phyloP scores from a whole-genome alignment of 2,329 filamentous ascomycete species.

The Xylariaceae sp. region DNA sequence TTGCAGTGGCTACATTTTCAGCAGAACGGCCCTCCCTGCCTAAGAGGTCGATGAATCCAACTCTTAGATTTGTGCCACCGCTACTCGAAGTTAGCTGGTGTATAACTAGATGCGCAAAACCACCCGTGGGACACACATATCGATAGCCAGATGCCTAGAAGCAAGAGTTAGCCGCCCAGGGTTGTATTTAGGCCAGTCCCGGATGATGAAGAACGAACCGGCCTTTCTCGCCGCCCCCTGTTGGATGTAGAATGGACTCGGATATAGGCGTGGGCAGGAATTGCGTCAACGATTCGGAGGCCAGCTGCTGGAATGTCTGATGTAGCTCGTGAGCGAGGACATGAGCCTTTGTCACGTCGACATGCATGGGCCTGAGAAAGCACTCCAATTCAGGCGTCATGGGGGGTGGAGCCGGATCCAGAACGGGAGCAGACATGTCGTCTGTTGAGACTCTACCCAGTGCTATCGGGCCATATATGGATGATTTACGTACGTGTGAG shows the following conservation, averaged over 20 bases:
- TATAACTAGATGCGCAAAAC: neutral
- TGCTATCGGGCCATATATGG: constrained; percentile 10
- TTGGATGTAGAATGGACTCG: constrained; percentile 52
- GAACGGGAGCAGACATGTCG: constrained; percentile 8
- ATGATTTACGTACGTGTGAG: neutral
- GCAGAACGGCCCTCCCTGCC: constrained; percentile 32
- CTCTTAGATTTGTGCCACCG: constrained; percentile 65
- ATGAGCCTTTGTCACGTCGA: constrained; percentile 45
- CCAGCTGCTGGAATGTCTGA: constrained; percentile 46
- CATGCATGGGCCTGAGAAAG: constrained; percentile 49
- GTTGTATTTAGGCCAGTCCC: neutral
- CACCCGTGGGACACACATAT: constrained; percentile 50
- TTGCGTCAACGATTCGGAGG: constrained; percentile 50
- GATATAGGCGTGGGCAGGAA: constrained; percentile 60
- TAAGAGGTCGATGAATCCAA: constrained; percentile 61
- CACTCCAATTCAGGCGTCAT: constrained; percentile 33
- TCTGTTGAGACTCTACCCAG: neutral
- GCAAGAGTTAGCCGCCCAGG: constrained; percentile 11
- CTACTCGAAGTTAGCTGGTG: constrained; percentile 35
- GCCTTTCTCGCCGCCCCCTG: constrained; percentile 40
- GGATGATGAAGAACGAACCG: constrained; percentile 40
- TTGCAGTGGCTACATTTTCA: constrained; percentile 11
- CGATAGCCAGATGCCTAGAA: constrained; percentile 57
- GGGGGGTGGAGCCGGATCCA: neutral
- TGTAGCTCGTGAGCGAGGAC: constrained; percentile 46